Evolutionary conservation across 352 stramenopile genomes (phyloP), one percentile per base, ranked within the genome.

Genomic region (Phytophthora citrophthora): DNA sequence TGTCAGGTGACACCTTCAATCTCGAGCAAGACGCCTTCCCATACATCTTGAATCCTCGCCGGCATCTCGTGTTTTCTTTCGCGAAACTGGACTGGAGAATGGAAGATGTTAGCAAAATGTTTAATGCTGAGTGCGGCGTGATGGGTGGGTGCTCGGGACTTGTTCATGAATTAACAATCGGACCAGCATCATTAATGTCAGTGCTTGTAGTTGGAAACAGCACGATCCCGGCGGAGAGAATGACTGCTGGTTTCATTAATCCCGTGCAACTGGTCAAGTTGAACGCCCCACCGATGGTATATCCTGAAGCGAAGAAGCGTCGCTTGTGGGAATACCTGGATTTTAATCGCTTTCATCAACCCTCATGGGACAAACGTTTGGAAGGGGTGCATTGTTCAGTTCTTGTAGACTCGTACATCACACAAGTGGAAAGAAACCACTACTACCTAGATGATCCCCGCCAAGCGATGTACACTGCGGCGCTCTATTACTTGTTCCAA

Each of bases 401-500:
- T 5, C 59, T 83, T 5, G 67, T 80, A 12, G 79, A 88, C 43
- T 79, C 79, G 60, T 88, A 74, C 49, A 58, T 89, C 24, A 23
- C 38, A 3, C 77, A 86, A 39, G 18, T 86, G 39, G 61, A 80
- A 15, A 32, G 24, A 1, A 89, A 89, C 45, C 48, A 79, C 38
- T 86, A 78, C 57, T 83, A 70, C 27, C 3, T 84, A 10, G 68
- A 86, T 11, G 54, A 74, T 8, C 70, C 77, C 2, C 47, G 81
- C 4, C 80, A 86, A 51, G 40, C 59, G 0, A 67, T 83, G 61
- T 86, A 86, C 63, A 84, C 73, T 9, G 71, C 77, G 2, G 73
- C 68, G 45, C 45, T 89, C 9, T 84, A 79, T 41, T 89, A 81
- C 34, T 23, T 89, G 16, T 81, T 86, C 23, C 65, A 81, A 44